Percentiles rank a stretch among this genome's conserved stretches.
These are phyloP conservation scores for Metschnikowia cubensis DNA, from an alignment of 805 yeast species.

Conservation along the genomic window DNA sequence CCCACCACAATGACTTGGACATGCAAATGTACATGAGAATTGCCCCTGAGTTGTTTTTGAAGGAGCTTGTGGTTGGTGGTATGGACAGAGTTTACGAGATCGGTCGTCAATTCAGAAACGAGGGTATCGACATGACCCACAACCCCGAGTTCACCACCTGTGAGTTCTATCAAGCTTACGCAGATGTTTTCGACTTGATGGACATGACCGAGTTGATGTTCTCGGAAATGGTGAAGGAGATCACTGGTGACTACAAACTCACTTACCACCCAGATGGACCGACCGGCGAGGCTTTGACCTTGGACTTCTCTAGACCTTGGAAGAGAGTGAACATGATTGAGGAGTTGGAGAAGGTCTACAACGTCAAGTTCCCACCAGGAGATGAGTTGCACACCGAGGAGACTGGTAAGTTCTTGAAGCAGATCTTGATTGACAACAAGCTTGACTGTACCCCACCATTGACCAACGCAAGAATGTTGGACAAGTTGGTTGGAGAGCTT, in stretches of 20 bases:
- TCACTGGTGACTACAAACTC: slow-evolving; percentile 84
- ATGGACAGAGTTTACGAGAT: slow-evolving; percentile 97
- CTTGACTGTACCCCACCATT: slow-evolving; percentile 89
- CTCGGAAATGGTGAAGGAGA: slow-evolving; percentile 95
- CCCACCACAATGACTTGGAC: slow-evolving; percentile 95
- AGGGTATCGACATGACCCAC: slow-evolving; percentile 97
- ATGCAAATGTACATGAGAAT: slow-evolving; percentile 97
- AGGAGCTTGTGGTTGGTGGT: slow-evolving; percentile 97
- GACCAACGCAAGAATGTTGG: slow-evolving; percentile 98
- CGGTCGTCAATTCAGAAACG: slow-evolving; percentile 98
- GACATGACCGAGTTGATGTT: slow-evolving; percentile 88
- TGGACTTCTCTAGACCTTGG: slow-evolving; percentile 96
- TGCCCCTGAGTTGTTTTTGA: slow-evolving; percentile 95
- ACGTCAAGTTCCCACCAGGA: slow-evolving; percentile 92
- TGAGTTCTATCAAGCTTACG: slow-evolving; percentile 97
- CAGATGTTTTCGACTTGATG: slow-evolving; percentile 95
- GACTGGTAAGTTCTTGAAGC: slow-evolving; percentile 86
- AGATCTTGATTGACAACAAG: slow-evolving; percentile 70
- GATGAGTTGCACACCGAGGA: slow-evolving; percentile 91
- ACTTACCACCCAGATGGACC: slow-evolving; percentile 94
- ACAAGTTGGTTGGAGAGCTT: slow-evolving; percentile 93
- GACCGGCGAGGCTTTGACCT: slow-evolving; percentile 68
- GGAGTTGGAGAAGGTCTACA: slow-evolving; percentile 81
- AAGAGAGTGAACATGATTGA: slow-evolving; percentile 97
- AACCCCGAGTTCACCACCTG: slow-evolving; percentile 99